These are phyloP conservation scores for Kwoniella newhampshirensis DNA, from an alignment of 768 basidiomycete species.

Conservation along the genomic window DNA sequence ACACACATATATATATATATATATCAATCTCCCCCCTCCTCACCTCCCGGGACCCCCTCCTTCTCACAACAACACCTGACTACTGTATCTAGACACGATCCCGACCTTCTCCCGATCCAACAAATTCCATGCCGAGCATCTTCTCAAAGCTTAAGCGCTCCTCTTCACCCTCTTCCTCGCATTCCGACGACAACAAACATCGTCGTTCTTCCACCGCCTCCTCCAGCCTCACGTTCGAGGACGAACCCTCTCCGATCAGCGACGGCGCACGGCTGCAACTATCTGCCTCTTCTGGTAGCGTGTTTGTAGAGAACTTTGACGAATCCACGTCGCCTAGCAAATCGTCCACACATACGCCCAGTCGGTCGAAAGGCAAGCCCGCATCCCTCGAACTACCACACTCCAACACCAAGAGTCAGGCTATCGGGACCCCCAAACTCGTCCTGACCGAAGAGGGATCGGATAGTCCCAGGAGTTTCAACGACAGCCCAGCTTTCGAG, in stretches of 20 bases:
- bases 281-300: conserved; percentile 9
- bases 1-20: too few species aligned
- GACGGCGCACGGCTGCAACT: neutral
- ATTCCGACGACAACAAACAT: conserved; percentile 4
- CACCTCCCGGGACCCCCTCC: too few species aligned
- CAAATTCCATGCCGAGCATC: conserved; percentile 32
- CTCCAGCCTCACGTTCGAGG: neutral
- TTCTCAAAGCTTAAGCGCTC: conserved; percentile 43
- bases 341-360: conserved; percentile 18
- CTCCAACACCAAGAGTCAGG: conserved; percentile 5
- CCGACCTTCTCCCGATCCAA: neutral
- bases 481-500: conserved; percentile 16
- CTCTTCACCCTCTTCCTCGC: conserved; percentile 29
- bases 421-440: conserved; percentile 38
- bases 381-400: conserved; percentile 12
- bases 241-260: neutral
- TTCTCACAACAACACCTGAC: too few species aligned
- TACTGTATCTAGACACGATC: too few species aligned
- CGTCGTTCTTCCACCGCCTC: conserved; percentile 14
- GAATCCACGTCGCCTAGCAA: neutral
- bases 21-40: too few species aligned
- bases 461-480: conserved; percentile 38
- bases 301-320: conserved; percentile 22
- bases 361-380: conserved; percentile 6
- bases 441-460: conserved; percentile 42